Evolutionary conservation across 176 grass and related monocot genomes (phyloP), one percentile per base, ranked within the genome.

Genomic region (Thalia dealbata): DNA sequence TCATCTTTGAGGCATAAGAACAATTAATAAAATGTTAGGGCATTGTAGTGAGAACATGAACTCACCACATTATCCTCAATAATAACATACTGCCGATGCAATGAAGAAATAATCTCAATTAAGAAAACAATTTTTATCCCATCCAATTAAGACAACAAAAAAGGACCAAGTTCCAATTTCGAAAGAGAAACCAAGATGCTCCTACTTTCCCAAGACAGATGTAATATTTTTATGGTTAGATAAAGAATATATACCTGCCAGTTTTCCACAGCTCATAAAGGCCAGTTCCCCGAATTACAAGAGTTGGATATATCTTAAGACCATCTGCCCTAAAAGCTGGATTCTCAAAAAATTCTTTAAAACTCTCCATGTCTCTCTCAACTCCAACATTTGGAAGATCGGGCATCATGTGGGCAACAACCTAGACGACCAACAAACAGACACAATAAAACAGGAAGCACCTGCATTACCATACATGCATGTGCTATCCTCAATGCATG

Each of bases 211-310:
- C 14, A 65, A 13, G 27, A 32, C 3, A 65, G 62, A 26, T n/a
- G n/a, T n/a, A n/a, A 64, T 64, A 9, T 23, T 16, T 32, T n/a
- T 43, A 12, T 43, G 12, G 18, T 8, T 45, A 12, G 10, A 1
- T 1, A 21, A 22, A 68, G 38, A 68, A 35, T 74, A 61, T 10
- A 74, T 86, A 99, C 95, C 90, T 99, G 76, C 95, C 87, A 81
- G 95, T 99, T 91, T 99, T 93, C 85, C 95, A 99, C 38, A 99
- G 85, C 50, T 95, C 95, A 83, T 99, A 99, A 79, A 99, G 87
- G 79, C 95, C 95, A 81, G 95, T 99, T 86, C 95, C 95, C 75
- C 95, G 90, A 81, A 99, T 91, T 44, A 99, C 90, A 79, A 93
- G 90, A 52, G 95, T 99, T 38, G 95, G 95, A 67, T 99, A 99